These are phyloP conservation scores for Mycena vitilis DNA, from an alignment of 768 basidiomycete genomes.

Conservation along the genomic window DNA sequence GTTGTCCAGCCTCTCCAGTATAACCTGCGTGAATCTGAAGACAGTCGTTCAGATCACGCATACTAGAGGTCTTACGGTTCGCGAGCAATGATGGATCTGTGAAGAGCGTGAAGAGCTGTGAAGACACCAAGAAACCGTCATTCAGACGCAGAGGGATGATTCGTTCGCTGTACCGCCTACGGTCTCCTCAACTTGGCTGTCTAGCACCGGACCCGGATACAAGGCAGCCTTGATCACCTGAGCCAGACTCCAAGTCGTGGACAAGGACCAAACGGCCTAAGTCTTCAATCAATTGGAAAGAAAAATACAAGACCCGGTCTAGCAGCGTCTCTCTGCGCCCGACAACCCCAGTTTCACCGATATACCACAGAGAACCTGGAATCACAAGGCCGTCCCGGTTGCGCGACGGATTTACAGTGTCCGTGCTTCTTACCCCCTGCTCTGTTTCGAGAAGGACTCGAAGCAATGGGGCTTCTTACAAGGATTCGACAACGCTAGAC, in stretches of 20 bases:
- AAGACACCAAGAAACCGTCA: conserved; percentile 11
- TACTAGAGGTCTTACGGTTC: too few relatives aligned
- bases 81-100: conserved; percentile 23
- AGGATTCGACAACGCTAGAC: too few relatives aligned
- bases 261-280: conserved; percentile 3
- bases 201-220: conserved; percentile 19
- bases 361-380: too few relatives aligned
- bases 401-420: neutral
- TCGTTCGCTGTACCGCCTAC: conserved; percentile 13
- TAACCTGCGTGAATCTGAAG: too few relatives aligned
- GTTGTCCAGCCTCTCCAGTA: too few relatives aligned
- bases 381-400: too few relatives aligned
- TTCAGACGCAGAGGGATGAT: conserved; percentile 24
- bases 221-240: conserved; percentile 22
- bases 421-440: conserved; percentile 25
- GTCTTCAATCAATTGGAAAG: neutral
- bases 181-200: neutral
- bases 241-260: neutral
- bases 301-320: neutral
- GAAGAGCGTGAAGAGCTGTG: conserved; percentile 28
- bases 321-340: conserved; percentile 18
- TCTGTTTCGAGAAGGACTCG: conserved; percentile 28
- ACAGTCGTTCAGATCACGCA: too few relatives aligned
- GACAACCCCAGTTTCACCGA: conserved; percentile 1
- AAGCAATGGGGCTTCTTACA: conserved; percentile 13